phyloP scores from a whole-genome alignment of 2,329 filamentous ascomycete species.

The Xylariomycetidae sp. region DNA sequence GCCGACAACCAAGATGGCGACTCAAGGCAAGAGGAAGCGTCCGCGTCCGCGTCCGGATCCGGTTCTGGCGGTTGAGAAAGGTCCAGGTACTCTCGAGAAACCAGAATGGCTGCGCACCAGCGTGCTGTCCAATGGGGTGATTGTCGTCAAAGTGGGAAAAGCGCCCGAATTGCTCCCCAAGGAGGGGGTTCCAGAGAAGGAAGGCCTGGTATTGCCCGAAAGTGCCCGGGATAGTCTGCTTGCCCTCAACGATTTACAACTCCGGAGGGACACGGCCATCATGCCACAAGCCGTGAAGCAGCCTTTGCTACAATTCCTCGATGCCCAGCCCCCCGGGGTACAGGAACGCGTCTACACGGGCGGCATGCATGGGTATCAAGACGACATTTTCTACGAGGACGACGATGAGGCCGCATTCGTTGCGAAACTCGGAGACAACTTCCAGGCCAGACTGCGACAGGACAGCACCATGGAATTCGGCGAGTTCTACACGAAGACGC shows the following conservation, averaged over 20 bases:
- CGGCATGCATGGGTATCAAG: conserved; percentile 6
- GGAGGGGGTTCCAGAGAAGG: conserved; percentile 1
- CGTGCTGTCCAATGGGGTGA: conserved; percentile 13
- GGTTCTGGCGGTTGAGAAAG: too few species aligned
- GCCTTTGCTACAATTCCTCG: conserved; percentile 9
- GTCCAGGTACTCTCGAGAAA: too few species aligned
- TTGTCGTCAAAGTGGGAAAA: conserved; percentile 8
- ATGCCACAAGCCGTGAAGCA: conserved; percentile 7
- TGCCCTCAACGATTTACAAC: conserved; percentile 11
- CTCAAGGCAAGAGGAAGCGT: too few species aligned
- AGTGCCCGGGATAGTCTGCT: conserved; percentile 6
- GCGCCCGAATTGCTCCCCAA: conserved; percentile 2
- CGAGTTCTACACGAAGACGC: conserved; percentile 9
- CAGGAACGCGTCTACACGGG: conserved; percentile 7
- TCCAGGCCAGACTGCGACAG: conserved; percentile 3
- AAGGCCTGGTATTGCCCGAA: background rate
- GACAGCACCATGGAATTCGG: conserved; percentile 1
- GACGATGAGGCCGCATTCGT: background rate
- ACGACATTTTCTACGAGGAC: conserved; percentile 5
- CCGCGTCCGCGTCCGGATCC: background rate
- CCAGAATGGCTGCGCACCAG: too few species aligned
- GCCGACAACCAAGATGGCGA: too few species aligned
- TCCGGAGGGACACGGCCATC: conserved; percentile 2
- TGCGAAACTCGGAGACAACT: background rate
- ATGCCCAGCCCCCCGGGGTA: conserved; percentile 5